phyloP scores from a whole-genome alignment of 2,329 filamentous ascomycete species.

The Cyanodermella asteris region DNA sequence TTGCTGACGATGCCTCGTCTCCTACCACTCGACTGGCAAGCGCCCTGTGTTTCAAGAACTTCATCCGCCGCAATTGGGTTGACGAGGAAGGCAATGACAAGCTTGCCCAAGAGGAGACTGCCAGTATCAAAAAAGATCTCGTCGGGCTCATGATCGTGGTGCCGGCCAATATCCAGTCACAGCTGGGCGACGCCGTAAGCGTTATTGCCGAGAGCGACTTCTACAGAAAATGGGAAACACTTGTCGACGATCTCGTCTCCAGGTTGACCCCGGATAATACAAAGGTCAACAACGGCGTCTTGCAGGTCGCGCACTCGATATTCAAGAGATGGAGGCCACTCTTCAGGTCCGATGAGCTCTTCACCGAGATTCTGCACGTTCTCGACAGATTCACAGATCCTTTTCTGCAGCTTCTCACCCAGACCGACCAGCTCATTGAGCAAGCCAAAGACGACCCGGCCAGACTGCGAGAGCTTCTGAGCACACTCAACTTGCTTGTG shows the following conservation, averaged over 20 bases:
- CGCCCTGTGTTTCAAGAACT: conserved; percentile 95
- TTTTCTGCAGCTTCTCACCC: conserved; percentile 54
- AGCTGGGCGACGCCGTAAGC: conserved; percentile 90
- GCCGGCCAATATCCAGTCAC: conserved; percentile 67
- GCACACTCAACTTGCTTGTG: conserved; percentile 67
- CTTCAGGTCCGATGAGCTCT: conserved; percentile 80
- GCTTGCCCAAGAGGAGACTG: conserved; percentile 60
- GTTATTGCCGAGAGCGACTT: conserved; percentile 97
- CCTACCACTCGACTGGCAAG: conserved; percentile 65
- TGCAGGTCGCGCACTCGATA: conserved; percentile 95
- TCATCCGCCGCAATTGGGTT: conserved; percentile 83
- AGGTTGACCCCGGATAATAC: conserved; percentile 64
- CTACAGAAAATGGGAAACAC: conserved; percentile 86
- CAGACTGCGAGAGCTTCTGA: conserved; percentile 55
- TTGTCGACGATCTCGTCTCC: conserved; percentile 76
- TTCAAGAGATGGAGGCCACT: conserved; percentile 90
- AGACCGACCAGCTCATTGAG: conserved; percentile 36
- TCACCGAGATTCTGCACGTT: conserved; percentile 91
- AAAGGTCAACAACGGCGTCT: conserved; percentile 73
- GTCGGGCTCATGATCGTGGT: conserved; percentile 93
- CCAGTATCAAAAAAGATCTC: conserved; percentile 80
- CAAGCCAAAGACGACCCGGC: conserved; percentile 55
- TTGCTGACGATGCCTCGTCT: conserved; percentile 51
- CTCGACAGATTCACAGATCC: conserved; percentile 63
- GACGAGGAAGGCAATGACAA: conserved; percentile 91